A percentile compares a stretch with the other conserved stretches of the same genome.
Conservation (phyloP, 495 filamentous ascomycete genomes). For the Penicillium pancosmium region DNA sequence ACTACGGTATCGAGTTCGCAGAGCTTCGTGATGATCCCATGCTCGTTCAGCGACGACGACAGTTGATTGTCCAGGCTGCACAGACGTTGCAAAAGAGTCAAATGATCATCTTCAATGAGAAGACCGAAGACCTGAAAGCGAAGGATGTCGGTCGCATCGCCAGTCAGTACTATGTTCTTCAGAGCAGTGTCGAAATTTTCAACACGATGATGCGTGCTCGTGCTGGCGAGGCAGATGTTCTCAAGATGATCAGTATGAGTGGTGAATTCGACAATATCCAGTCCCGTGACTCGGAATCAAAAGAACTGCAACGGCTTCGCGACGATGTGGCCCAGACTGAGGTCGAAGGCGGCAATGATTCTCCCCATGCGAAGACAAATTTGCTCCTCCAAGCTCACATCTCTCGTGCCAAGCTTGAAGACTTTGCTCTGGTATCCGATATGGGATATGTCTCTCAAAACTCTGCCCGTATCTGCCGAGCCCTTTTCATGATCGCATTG, state of each 20-base stretch:
- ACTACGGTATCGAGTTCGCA: constrained; percentile 96
- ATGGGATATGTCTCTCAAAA: constrained; percentile 95
- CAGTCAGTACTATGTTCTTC: constrained; percentile 93
- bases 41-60: constrained; percentile 76
- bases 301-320: constrained; percentile 70
- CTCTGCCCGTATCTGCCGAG: constrained; percentile 88
- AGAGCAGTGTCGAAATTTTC: constrained; percentile 93
- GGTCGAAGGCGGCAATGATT: constrained; percentile 72
- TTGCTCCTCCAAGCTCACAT: constrained; percentile 94
- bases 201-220: constrained; percentile 84
- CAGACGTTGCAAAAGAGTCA: constrained; percentile 83
- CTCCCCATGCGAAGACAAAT: constrained; percentile 89
- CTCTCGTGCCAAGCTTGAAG: constrained; percentile 82
- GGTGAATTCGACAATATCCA: constrained; percentile 98
- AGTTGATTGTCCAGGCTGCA: constrained; percentile 86
- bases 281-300: constrained; percentile 80
- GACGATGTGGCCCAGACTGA: constrained; percentile 70
- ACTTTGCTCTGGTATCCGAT: constrained; percentile 91
- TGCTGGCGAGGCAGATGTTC: constrained; percentile 82
- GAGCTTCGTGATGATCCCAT: constrained; percentile 85
- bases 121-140: constrained; percentile 83
- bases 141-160: constrained; percentile 97
- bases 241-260: constrained; percentile 94
- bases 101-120: constrained; percentile 98
- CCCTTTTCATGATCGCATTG: constrained; percentile 95